Evolutionary conservation across 2,329 filamentous ascomycete genomes (phyloP), one percentile per base, ranked within the genome.

Genomic region (Fusarium siculi): DNA sequence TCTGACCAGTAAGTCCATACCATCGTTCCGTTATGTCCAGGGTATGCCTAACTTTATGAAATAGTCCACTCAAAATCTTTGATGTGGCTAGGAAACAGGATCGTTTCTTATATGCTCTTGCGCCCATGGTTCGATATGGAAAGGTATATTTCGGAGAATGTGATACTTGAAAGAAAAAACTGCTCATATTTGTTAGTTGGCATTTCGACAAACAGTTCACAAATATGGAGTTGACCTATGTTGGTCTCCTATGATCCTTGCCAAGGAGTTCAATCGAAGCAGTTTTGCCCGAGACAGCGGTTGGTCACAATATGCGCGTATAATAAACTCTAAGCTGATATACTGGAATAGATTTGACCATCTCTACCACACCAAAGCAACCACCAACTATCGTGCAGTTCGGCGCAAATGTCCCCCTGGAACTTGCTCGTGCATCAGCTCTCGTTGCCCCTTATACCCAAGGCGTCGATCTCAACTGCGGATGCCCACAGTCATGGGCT

Each of bases 401-500:
- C 76, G 92, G 91, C 52, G 86, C 89, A 71, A 91, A 89, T 74
- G 85, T 85, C 9, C 86, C 91, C 11, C 76, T 85, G 7, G 92
- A 93, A 78, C 85, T 93, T 49, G 85, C 89, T 19, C 86, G 91
- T 36, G 90, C 91, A 16, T 87, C 91, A 0, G 84, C 87, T 28
- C 86, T 93, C 53, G 89, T 90, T 5, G 88, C 86, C 0, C 91
- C 91, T 4, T 89, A 84, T 78, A 88, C 89, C 58, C 87, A 87
- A 75, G 92, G 92, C 70, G 87, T 93, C 7, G 90, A 93, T 75
- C 84, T 93, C 44, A 93, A 93, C 82, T 93, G 92, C 79, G 92
- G 92, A 16, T 93, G 92, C 76, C 92, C 92, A 12, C 92, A 93
- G 80, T 88, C 88, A 10, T 93, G 92, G 92, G 91, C 92, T 0